These are phyloP conservation scores for Diaporthe sp. DNA, from an alignment of 2,329 filamentous ascomycete genomes.

Conservation along the genomic window DNA sequence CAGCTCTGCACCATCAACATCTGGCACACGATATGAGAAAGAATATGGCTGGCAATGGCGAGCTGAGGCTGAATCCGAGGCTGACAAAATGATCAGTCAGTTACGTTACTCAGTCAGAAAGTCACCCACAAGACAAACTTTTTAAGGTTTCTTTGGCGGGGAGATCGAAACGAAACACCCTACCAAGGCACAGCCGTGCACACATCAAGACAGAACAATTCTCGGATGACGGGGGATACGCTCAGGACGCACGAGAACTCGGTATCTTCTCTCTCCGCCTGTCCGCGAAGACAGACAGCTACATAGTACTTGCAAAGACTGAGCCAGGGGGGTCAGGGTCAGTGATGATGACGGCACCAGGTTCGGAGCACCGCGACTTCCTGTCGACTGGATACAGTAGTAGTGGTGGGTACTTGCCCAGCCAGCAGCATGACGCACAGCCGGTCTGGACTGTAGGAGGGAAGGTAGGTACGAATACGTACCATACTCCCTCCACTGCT, in stretches of 20 bases:
- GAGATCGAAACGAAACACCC: not conserved
- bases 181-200: slow-evolving; percentile 2
- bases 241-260: not conserved
- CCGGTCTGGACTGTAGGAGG: not conserved
- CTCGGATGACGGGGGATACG: too few species aligned
- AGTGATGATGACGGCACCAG: not conserved
- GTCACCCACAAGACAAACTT: not conserved
- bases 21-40: not conserved
- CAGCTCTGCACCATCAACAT: not conserved
- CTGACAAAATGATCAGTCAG: slow-evolving; percentile 18
- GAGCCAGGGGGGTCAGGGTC: not conserved
- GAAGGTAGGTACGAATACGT: not conserved
- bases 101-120: not conserved
- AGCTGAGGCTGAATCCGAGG: slow-evolving; percentile 9
- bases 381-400: not conserved
- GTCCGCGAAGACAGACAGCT: not conserved
- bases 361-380: not conserved
- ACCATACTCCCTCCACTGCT: not conserved
- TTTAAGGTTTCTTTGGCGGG: not conserved
- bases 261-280: not conserved
- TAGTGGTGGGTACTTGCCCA: not conserved
- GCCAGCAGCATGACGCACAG: slow-evolving; percentile 3
- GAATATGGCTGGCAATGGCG: not conserved
- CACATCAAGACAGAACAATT: not conserved
- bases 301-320: too few species aligned